Percentiles rank a stretch among this genome's conserved stretches.
phyloP scores from a whole-genome alignment of 1,139 yeast species.

The Suhomyces bolitotheri region DNA sequence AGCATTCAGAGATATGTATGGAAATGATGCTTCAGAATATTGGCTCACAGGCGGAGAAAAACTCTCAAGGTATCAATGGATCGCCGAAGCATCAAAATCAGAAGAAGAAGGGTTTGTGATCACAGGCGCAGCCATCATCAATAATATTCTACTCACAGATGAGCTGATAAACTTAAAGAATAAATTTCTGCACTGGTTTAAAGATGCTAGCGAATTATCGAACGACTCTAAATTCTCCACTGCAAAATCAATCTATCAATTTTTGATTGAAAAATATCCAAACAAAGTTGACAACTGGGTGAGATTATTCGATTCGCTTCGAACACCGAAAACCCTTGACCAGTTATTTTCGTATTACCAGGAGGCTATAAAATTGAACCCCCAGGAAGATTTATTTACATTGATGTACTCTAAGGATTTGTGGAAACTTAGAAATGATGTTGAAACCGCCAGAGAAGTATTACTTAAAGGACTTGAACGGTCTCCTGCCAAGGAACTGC shows the following conservation, averaged over 20 bases:
- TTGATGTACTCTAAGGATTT: slow-evolving; percentile 74
- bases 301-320: slow-evolving; percentile 49
- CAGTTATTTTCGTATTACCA: slow-evolving; percentile 53
- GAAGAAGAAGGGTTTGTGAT: slow-evolving; percentile 37
- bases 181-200: slow-evolving; percentile 25
- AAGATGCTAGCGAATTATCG: slow-evolving; percentile 43
- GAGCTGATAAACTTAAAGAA: slow-evolving; percentile 10
- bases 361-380: slow-evolving; percentile 49
- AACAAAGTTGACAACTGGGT: slow-evolving; percentile 57
- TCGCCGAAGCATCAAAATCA: slow-evolving; percentile 38
- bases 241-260: slow-evolving; percentile 50
- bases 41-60: slow-evolving; percentile 4
- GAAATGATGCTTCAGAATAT: background rate
- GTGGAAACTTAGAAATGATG: slow-evolving; percentile 51
- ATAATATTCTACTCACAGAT: slow-evolving; percentile 21
- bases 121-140: slow-evolving; percentile 42
- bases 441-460: slow-evolving; percentile 53
- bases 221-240: slow-evolving; percentile 30
- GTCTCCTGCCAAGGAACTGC: slow-evolving; percentile 47
- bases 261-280: slow-evolving; percentile 50
- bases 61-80: slow-evolving; percentile 43
- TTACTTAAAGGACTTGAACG: slow-evolving; percentile 48
- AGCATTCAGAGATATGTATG: slow-evolving; percentile 46
- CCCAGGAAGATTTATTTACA: slow-evolving; percentile 51
- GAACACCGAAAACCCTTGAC: slow-evolving; percentile 20